Percentiles rank a stretch among this genome's conserved stretches.
phyloP scores from a whole-genome alignment of 1,284 basidiomycete genomes.

The Cryptococcus maquisensis region DNA sequence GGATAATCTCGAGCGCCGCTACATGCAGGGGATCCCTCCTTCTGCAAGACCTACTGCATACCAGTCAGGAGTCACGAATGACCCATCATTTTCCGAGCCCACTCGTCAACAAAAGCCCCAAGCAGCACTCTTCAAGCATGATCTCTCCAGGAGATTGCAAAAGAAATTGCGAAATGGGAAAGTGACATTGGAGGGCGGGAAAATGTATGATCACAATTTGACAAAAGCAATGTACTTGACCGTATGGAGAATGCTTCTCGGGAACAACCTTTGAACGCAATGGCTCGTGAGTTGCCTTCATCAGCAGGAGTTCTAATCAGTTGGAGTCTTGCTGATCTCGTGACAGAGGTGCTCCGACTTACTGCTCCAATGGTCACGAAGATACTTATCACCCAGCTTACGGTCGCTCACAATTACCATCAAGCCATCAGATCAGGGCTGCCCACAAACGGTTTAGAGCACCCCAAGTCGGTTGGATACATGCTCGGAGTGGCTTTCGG shows the following conservation, averaged over 20 bases:
- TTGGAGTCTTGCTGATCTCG: not conserved
- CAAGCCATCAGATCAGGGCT: constrained; percentile 2
- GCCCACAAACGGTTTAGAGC: not conserved
- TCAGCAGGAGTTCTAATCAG: not conserved
- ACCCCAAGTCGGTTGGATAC: constrained; percentile 11
- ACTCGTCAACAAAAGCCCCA: too few relatives aligned
- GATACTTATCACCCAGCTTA: constrained; percentile 14
- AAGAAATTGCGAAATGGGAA: constrained; percentile 13
- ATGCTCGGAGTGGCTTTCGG: constrained; percentile 13
- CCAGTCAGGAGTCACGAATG: too few relatives aligned
- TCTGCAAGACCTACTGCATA: not conserved
- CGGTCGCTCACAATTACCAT: constrained; percentile 10
- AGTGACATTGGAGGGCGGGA: constrained; percentile 15
- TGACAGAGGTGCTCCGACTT: constrained; percentile 7
- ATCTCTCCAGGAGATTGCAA: not conserved
- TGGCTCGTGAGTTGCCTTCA: not conserved
- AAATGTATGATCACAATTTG: constrained; percentile 58
- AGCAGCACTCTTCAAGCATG: not conserved
- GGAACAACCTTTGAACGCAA: not conserved
- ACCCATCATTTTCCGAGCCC: not conserved
- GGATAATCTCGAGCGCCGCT: not conserved
- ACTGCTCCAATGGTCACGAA: constrained; percentile 18
- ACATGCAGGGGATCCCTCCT: constrained; percentile 7
- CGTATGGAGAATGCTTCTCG: constrained; percentile 1
- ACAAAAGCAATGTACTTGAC: constrained; percentile 46